Evolutionary conservation across 306 rosid species (phyloP), one percentile per base, ranked within the genome.

Genomic region (Quercus berberidifolia): DNA sequence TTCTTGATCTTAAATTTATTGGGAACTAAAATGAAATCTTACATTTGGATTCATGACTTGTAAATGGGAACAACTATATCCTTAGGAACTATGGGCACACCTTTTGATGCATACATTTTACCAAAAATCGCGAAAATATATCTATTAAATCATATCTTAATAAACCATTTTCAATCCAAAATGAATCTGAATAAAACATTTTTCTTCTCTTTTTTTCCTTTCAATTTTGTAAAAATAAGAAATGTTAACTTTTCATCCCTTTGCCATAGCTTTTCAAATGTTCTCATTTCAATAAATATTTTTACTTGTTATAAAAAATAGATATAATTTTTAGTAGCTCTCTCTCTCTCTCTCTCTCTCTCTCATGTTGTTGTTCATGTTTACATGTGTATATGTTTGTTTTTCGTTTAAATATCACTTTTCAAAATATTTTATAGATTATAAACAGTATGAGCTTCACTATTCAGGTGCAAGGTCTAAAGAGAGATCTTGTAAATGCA

Each of bases 391-490:
- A 7, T 18, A 19, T 18, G 71, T 74, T 57, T 28, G 28, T 56
- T n/a, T 68, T 55, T 18, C 23, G 14, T 30, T 3, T 69, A 60
- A 19, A 19, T 33, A 35, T 68, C 72, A 35, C 20, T 68, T n/a
- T 25, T 30, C 67, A 60, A 12, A 15, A 74, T 54, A 35, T 64
- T 6, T 12, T 23, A 71, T 78, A 52, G 67, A 58, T 33, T 19
- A 41, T 83, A 78, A 79, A 65, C 30, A 73, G 33, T 49, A 57
- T 33, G 56, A 26, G 13, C 55, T 72, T 81, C 78, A 78, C 82
- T 56, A 74, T 86, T 67, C 98, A 95, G 99, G 91, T 95, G 73
- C 97, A 91, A 89, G 94, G 94, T 79, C 87, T 96, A 76, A 93
- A 88, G 84, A 88, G 85, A 85, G 99, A 96, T 76, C 94, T 96